Conservation (phyloP, 2,329 filamentous ascomycete species). For the Fusarium palustre region DNA sequence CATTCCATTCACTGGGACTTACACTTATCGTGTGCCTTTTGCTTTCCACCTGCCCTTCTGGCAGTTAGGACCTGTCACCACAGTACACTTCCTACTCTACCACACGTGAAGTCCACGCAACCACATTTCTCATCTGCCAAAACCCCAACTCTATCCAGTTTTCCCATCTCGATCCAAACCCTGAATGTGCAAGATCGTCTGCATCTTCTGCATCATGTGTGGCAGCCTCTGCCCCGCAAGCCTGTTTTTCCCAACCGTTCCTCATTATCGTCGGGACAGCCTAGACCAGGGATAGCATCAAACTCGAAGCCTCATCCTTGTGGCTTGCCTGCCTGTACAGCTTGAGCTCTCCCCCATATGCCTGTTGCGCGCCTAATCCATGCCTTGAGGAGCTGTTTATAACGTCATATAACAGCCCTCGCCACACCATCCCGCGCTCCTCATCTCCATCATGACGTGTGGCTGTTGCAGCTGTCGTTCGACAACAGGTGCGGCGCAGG, state of each 20-base stretch:
- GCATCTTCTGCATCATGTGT: slow-evolving; percentile 20
- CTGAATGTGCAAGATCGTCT: slow-evolving; percentile 34
- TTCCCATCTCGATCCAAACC: slow-evolving; percentile 37
- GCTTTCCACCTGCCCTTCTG: slow-evolving; percentile 6
- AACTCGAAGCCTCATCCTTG: slow-evolving; percentile 29
- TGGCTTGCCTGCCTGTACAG: slow-evolving; percentile 7
- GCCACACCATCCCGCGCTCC: slow-evolving; percentile 38
- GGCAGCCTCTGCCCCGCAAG: slow-evolving; percentile 37
- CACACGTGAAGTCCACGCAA: slow-evolving; percentile 22
- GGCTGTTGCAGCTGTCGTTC: slow-evolving; percentile 36
- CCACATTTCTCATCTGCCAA: slow-evolving; percentile 7
- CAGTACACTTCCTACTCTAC: slow-evolving; percentile 4
- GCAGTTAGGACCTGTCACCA: background rate
- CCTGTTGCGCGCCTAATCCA: slow-evolving; percentile 19
- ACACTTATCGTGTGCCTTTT: background rate
- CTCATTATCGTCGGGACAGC: slow-evolving; percentile 7
- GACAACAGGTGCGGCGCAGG: slow-evolving; percentile 35
- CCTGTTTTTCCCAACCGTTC: slow-evolving; percentile 31
- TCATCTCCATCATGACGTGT: slow-evolving; percentile 47
- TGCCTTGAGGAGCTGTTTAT: slow-evolving; percentile 19
- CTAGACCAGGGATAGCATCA: slow-evolving; percentile 8
- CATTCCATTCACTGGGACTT: background rate
- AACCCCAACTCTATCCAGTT: slow-evolving; percentile 25
- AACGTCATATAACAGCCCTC: slow-evolving; percentile 44
- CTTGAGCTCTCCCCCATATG: slow-evolving; percentile 17